Evolutionary conservation across 306 rosid genomes (phyloP), one percentile per base, ranked within the genome.

Genomic region (Heteromeles arbutifolia): DNA sequence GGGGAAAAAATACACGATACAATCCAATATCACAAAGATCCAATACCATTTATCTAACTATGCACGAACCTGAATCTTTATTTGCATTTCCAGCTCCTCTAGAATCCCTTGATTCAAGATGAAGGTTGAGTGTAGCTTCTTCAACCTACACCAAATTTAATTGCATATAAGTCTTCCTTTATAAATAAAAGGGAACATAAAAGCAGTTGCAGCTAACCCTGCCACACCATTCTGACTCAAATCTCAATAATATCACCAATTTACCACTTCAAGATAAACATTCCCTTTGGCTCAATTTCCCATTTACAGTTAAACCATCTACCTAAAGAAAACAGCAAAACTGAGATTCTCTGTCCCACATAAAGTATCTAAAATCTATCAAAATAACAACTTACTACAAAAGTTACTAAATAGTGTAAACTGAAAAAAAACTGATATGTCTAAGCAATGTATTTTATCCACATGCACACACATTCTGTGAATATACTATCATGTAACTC

Each of bases 211-310:
- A 39, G 44, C 44, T 9, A 39, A 39, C 44, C 44, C 44, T 39
- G 3, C 58, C n/a, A 72, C 39, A 66, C 92, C 92, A 89, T 22
- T 64, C 74, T 53, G 91, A 89, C 85, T 89, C 82, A 48, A 91
- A 39, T 83, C 67, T 71, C 74, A 31, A 77, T 50, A 74, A 91
- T 78, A 78, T 87, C 85, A 15, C 74, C 77, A 71, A 79, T 69
- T 58, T 75, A 89, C 58, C 97, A 91, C 77, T 89, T 84, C 37
- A 80, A 56, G 78, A 72, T 57, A 84, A 81, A 39, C 44, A 74
- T 67, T 77, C 67, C 69, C 64, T 48, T 61, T 53, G 76, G 70
- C 72, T 86, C 90, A 82, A 50, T 54, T 61, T 84, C 61, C 85
- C 58, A 52, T 52, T 52, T 17, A 52, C n/a, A 18, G 58, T 52